Percentiles rank a stretch among this genome's conserved stretches.
Conservation (phyloP, 2,329 filamentous ascomycete species). For the Pseudomassariella vexata region DNA sequence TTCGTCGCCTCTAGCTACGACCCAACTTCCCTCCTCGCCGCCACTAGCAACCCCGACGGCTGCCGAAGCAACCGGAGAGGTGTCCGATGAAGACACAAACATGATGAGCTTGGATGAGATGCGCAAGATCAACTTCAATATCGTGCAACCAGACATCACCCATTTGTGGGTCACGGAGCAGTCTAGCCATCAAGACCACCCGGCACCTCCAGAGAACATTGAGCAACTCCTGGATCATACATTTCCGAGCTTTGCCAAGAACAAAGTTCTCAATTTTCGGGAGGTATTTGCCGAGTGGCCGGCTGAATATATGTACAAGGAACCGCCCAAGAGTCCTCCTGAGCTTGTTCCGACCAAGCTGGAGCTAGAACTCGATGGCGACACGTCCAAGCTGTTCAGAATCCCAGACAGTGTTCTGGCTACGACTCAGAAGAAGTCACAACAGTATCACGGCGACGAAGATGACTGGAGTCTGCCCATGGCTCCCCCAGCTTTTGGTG, state of each 20-base stretch:
- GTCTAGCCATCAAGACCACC: constrained; percentile 54
- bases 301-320: constrained; percentile 72
- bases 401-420: constrained; percentile 56
- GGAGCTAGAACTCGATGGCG: constrained; percentile 75
- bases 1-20: constrained; percentile 35
- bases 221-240: constrained; percentile 72
- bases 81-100: constrained; percentile 27
- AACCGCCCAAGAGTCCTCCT: constrained; percentile 64
- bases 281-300: constrained; percentile 77
- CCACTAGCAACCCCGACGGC: constrained; percentile 5
- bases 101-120: constrained; percentile 31
- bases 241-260: constrained; percentile 75
- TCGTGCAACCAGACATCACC: constrained; percentile 35
- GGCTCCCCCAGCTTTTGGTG: constrained; percentile 34
- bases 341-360: constrained; percentile 76
- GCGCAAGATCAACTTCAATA: constrained; percentile 35
- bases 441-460: constrained; percentile 34
- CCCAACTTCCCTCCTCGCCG: constrained; percentile 5
- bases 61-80: constrained; percentile 11
- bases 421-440: constrained; percentile 43
- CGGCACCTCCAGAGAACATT: constrained; percentile 64
- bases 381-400: constrained; percentile 81
- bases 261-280: constrained; percentile 71
- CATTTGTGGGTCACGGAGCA: constrained; percentile 25
- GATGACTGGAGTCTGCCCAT: constrained; percentile 43